Base-by-base conservation (phyloP, 2,329 filamentous ascomycete genomes). In the Fusarium nygamai region DNA sequence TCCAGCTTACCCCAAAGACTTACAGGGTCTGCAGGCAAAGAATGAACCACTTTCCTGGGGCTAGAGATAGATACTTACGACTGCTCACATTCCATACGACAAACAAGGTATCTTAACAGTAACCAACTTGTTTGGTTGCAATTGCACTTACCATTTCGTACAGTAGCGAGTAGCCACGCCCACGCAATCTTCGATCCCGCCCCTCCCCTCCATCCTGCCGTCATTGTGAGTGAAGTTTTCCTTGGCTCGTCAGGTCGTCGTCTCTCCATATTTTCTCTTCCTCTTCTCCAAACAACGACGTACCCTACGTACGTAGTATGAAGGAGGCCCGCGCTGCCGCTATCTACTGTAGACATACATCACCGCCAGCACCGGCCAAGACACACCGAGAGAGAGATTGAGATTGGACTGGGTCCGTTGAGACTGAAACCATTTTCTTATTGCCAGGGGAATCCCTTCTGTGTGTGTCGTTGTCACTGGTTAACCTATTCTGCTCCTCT, bases 191-290 rank as follows among this genome's bases (percentile, higher is more conserved):
- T 75, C 72, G 72, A 73, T 75, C 72, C 73, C 72, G 72, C 72
- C 73, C 73, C 73, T 73, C 63, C 74, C 70, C 59, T 73, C 57
- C 58, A 69, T 61, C 69, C 61, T 60, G 41, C 51, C 33, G 39
- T 51, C 34, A 41, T 24, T 39, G 39, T 46, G 39, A 41, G n/a
- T 61, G 67, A 54, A 56, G 46, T 47, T 72, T 48, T 69, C 22
- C 29, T 38, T 63, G 51, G 51, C n/a, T 54, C 46, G 20, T 48
- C 34, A 54, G 24, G 51, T 39, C 34, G 54, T 67, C 70, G 64
- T 72, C 72, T 75, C 70, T 71, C 74, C 74, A 77, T 72, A 64
- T 72, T 72, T 67, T 74, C 51, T n/a, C 51, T 54, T 64, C 66
- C 48, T 68, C 75, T 69, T 69, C 66, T 69, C 65, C 74, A 76